phyloP scores from a whole-genome alignment of 1,284 basidiomycete genomes.

The Xanthoconium separans region DNA sequence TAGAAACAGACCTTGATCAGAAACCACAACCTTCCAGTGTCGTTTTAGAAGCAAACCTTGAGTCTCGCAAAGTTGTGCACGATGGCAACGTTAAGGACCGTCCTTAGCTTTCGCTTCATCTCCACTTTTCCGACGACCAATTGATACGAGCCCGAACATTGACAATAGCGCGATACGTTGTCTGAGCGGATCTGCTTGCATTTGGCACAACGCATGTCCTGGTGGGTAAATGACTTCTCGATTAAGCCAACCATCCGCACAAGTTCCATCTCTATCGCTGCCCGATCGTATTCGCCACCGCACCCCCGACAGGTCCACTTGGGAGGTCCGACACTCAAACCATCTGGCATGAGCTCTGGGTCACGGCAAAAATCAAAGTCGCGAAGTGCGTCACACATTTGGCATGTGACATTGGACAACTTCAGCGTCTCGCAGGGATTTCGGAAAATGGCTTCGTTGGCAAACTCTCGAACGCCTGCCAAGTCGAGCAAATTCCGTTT shows the following conservation, averaged over 20 bases:
- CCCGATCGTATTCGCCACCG: conserved; percentile 85
- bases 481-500: conserved; percentile 91
- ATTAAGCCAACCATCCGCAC: conserved; percentile 75
- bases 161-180: conserved; percentile 83
- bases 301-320: conserved; percentile 74
- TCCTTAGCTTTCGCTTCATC: conserved; percentile 65
- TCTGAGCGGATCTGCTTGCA: conserved; percentile 89
- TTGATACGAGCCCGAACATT: conserved; percentile 84
- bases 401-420: conserved; percentile 87
- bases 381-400: conserved; percentile 84
- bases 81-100: conserved; percentile 79
- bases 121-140: conserved; percentile 73
- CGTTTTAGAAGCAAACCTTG: conserved; percentile 46
- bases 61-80: conserved; percentile 66
- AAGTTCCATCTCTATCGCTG: conserved; percentile 83
- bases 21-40: background rate
- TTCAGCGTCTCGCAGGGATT: conserved; percentile 94
- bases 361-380: conserved; percentile 98
- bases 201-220: conserved; percentile 85
- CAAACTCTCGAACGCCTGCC: conserved; percentile 87
- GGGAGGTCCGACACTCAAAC: conserved; percentile 43
- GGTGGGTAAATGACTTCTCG: conserved; percentile 80
- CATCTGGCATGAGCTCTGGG: conserved; percentile 73
- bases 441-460: conserved; percentile 78
- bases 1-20: conserved; percentile 25